Base-by-base conservation (phyloP, 352 stramenopile species). In the Pilasporangium apinafurcum region DNA sequence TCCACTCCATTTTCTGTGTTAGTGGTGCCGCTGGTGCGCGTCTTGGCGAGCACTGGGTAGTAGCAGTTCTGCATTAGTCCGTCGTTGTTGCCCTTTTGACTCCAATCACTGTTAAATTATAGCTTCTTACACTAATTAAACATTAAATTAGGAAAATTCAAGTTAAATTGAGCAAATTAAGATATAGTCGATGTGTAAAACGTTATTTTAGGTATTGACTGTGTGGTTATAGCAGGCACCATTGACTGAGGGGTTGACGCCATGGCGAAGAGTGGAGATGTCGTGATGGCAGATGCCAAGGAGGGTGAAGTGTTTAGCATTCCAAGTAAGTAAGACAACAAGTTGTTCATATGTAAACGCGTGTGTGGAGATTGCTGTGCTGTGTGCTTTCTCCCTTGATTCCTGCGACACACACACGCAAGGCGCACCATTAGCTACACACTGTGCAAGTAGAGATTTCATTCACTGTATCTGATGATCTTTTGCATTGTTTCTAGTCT, bases 31-130 rank as follows among this genome's bases (percentile, higher is more conserved):
- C 48, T 44, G 26, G 59, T 20, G 22, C 46, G 49, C 18, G 57
- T 48, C 56, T 62, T 42, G 28, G 49, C 61, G 17, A 56, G 56
- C 31, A 56, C 42, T 8, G 75, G 81, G 41, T 83, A 90, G 71
- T 92, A 92, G 60, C 78, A 90, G 60, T 92, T 92, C 61, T 92
- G 81, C 81, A 92, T 92, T 21, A n/a, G 14, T 4, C n/a, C 8
- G 44, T 6, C 31, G 6, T 33, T 44, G 14, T 42, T 39, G 18
- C 22, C 6, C 26, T 48, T 48, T 48, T 46, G 37, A 30, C 31
- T 42, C 40, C 33, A 44, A n/a, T 48, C 45, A 30, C 36, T 41
- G 10, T 5, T 32, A 39, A 37, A n/a, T n/a, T n/a, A n/a, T n/a
- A n/a, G n/a, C n/a, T n/a, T n/a, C n/a, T n/a, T n/a, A n/a, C n/a